phyloP scores from a whole-genome alignment of 2,329 filamentous ascomycete genomes.

The Claviceps sorghi region DNA sequence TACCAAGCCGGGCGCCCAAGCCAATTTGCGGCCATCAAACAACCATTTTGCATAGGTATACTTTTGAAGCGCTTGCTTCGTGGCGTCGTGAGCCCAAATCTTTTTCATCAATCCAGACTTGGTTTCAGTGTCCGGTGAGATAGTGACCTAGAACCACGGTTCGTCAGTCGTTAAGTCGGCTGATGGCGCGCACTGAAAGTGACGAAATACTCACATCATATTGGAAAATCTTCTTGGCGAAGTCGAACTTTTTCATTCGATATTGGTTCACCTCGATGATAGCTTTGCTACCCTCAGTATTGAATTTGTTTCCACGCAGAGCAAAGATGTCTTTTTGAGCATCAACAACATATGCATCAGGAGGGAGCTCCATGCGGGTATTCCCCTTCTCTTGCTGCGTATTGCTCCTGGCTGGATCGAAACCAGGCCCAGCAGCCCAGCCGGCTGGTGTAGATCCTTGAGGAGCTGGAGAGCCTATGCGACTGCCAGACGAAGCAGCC shows the following conservation, averaged over 20 bases:
- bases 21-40: slow-evolving; percentile 71
- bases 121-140: slow-evolving; percentile 50
- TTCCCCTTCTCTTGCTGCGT: slow-evolving; percentile 20
- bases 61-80: slow-evolving; percentile 39
- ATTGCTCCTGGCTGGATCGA: slow-evolving; percentile 27
- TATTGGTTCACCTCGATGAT: slow-evolving; percentile 59
- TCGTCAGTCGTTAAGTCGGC: not conserved
- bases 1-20: slow-evolving; percentile 46
- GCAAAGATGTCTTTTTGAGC: slow-evolving; percentile 21
- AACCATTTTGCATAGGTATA: slow-evolving; percentile 42
- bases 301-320: slow-evolving; percentile 29
- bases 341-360: slow-evolving; percentile 36
- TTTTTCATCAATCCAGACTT: slow-evolving; percentile 52
- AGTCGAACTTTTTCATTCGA: slow-evolving; percentile 44
- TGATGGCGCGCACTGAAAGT: not conserved
- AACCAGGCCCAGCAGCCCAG: slow-evolving; percentile 22
- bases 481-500: not conserved
- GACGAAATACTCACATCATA: slow-evolving; percentile 55
- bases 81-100: slow-evolving; percentile 53
- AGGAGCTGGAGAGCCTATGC: not conserved
- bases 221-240: slow-evolving; percentile 53
- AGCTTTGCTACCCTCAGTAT: slow-evolving; percentile 40
- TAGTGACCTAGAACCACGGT: slow-evolving; percentile 37
- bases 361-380: slow-evolving; percentile 41
- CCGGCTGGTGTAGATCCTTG: slow-evolving; percentile 6